A percentile compares a stretch with the other conserved stretches of the same genome.
phyloP scores from a whole-genome alignment of 176 grass and related monocot genomes.

The Leersia perrieri region DNA sequence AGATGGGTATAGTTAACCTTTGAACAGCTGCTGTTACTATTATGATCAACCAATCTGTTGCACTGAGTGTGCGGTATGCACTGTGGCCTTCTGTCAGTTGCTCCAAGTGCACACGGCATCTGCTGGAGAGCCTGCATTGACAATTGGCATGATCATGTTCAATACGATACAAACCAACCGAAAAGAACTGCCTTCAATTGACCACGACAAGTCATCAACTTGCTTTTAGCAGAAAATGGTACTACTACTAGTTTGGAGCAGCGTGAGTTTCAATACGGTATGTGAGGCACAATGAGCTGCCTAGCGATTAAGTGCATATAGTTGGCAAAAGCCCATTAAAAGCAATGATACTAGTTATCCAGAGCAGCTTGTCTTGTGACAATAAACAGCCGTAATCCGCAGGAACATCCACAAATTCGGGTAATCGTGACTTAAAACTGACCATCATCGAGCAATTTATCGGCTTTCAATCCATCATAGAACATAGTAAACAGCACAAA shows the following conservation, averaged over 20 bases:
- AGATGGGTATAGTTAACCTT: constrained; percentile 5
- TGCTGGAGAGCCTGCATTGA: constrained; percentile 18
- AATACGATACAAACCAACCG: background rate
- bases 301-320: background rate
- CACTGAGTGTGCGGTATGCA: constrained; percentile 2
- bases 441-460: background rate
- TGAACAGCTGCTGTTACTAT: background rate
- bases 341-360: background rate
- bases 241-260: background rate
- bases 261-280: background rate
- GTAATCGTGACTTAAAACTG: background rate
- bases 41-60: background rate
- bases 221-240: background rate
- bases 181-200: background rate
- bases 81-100: constrained; percentile 6
- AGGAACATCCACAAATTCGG: background rate
- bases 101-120: constrained; percentile 33
- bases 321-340: background rate
- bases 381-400: background rate
- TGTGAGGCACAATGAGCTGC: background rate
- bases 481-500: background rate
- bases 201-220: background rate
- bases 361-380: background rate
- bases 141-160: background rate
- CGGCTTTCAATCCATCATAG: background rate